A percentile compares a stretch with the other conserved stretches of the same genome.
These are phyloP conservation scores for Paramecium bursaria DNA, from an alignment of 73 alveolate species.

Conservation along the genomic window DNA sequence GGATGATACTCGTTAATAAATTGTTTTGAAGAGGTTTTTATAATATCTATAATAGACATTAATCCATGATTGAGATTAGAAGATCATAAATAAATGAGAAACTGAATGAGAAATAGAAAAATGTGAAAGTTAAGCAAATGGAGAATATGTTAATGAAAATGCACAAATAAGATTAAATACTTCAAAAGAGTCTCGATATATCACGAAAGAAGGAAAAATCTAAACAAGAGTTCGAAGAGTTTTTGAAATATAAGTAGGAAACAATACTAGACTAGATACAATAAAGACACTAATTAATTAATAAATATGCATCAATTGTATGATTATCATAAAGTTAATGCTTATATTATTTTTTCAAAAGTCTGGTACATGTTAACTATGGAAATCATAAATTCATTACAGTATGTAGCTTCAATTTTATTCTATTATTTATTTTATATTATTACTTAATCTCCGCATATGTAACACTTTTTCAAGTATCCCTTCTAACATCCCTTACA, in stretches of 20 bases:
- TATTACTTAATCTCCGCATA: conserved; percentile 50
- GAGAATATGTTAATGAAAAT: not conserved
- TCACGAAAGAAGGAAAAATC: too few relatives aligned
- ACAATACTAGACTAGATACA: not conserved
- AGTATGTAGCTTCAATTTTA: conserved; percentile 55
- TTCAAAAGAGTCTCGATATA: not conserved
- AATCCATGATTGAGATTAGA: not conserved
- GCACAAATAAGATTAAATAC: not conserved
- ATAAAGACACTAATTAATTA: not conserved
- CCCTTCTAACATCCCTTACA: conserved; percentile 35
- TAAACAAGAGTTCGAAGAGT: not conserved
- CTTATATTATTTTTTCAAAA: too few relatives aligned
- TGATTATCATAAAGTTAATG: too few relatives aligned
- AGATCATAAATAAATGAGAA: not conserved
- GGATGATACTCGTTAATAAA: not conserved
- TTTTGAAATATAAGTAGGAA: not conserved
- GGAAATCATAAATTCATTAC: conserved; percentile 35
- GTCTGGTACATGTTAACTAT: conserved; percentile 49
- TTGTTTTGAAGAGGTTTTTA: not conserved
- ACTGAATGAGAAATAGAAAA: too few relatives aligned
- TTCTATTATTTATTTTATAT: not conserved
- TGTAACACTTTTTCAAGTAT: conserved; percentile 5
- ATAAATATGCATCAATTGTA: not conserved
- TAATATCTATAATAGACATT: not conserved
- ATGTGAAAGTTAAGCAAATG: not conserved